Evolutionary conservation across 2,329 filamentous ascomycete genomes (phyloP).

Genomic region (Tolypocladium tropicale): DNA sequence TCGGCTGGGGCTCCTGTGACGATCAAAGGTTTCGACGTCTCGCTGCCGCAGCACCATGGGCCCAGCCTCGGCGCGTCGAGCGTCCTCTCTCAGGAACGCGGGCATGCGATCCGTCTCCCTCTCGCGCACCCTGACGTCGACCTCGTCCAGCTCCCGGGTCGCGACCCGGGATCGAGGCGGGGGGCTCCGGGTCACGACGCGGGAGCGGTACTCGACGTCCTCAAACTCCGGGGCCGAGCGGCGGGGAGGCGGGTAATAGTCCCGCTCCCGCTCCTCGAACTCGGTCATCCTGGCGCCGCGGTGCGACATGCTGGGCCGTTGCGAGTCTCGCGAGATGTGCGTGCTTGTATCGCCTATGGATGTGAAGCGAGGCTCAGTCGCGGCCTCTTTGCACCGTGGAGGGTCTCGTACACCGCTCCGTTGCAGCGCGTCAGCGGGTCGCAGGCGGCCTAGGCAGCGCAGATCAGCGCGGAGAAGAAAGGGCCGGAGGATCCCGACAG

Average conservation of each 20-base stretch:
- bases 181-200: conserved; percentile 13
- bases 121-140: conserved; percentile 32
- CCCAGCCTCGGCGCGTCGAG: conserved; percentile 35
- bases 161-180: conserved; percentile 13
- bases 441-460: neutral
- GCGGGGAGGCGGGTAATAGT: conserved; percentile 28
- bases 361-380: neutral
- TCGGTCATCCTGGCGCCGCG: conserved; percentile 19
- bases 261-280: conserved; percentile 37
- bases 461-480: neutral
- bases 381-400: neutral
- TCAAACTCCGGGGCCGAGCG: conserved; percentile 18
- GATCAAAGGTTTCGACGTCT: conserved; percentile 44
- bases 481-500: neutral
- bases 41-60: conserved; percentile 43
- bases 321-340: neutral
- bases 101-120: conserved; percentile 34
- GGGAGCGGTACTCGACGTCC: conserved; percentile 14
- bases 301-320: conserved; percentile 8
- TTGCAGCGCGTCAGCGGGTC: neutral
- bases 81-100: conserved; percentile 41
- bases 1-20: conserved; percentile 32
- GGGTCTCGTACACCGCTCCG: neutral
- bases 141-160: conserved; percentile 20
- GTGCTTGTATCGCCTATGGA: neutral